phyloP scores from a whole-genome alignment of 495 filamentous ascomycete species.

The Trichoderma gamsii region DNA sequence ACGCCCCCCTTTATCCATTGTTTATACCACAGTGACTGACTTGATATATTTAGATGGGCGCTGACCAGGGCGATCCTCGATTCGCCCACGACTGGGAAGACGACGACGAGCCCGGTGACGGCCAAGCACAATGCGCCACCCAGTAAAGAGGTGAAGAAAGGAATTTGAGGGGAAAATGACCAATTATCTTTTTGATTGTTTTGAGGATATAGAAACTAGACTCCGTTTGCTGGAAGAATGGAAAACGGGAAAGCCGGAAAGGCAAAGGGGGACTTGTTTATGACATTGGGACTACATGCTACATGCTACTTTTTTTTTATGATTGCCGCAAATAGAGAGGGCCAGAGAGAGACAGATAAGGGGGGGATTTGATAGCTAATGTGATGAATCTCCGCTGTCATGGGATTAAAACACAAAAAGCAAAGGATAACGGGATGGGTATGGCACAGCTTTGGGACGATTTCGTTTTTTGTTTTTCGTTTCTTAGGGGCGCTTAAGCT shows the following conservation, averaged over 20 bases:
- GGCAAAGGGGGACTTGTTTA: background rate
- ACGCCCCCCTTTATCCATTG: background rate
- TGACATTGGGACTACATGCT: no score
- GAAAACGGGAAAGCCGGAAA: background rate
- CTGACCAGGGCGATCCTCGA: slow-evolving; percentile 58
- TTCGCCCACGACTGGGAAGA: slow-evolving; percentile 73
- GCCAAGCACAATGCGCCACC: slow-evolving; percentile 69
- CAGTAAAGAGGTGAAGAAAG: slow-evolving; percentile 54
- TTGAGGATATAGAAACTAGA: background rate
- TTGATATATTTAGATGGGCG: slow-evolving; percentile 47
- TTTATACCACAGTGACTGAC: background rate
- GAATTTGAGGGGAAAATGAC: background rate
- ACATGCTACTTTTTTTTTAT: no score
- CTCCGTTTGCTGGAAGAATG: background rate
- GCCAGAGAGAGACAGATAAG: no score
- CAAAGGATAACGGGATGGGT: background rate
- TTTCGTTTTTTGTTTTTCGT: no score
- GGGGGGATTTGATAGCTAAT: background rate
- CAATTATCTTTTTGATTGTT: background rate
- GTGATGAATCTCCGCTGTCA: background rate
- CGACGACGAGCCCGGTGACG: slow-evolving; percentile 49
- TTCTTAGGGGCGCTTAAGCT: background rate
- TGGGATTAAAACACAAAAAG: background rate
- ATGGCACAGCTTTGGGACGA: background rate
- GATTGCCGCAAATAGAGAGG: no score